Evolutionary conservation across 257 asterid species (phyloP), one percentile per base, ranked within the genome.

Genomic region (Thymus quinquecostatus): DNA sequence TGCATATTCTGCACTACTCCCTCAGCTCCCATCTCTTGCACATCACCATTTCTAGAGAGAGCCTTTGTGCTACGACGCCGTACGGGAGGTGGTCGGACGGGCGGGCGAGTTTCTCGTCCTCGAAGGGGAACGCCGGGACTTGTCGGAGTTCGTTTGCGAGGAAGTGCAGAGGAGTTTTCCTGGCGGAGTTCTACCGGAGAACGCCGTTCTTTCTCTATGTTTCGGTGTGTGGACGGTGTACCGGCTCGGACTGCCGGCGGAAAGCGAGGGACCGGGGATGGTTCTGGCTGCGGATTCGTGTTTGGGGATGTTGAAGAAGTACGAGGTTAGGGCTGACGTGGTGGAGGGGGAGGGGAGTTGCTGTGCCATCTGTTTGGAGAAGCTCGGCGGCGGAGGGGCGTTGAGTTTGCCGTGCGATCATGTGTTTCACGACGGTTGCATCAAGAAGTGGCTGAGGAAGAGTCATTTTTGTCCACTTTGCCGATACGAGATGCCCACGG

Each of bases 351-450:
- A 12, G 27, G 28, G 5, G 60, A 27, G 60, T 5, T 2, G 5
- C 3, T 55, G 60, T n/a, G 9, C 38, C 61, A 28, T 30, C 61
- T 56, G 61, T 8, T 56, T 56, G 61, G 61, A 56, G 12, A 38
- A 28, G n/a, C 1, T 56, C 8, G 61, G 0, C 14, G 38, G 14
- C 13, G 38, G 12, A 0, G 33, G 11, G 0, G 13, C 7, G 9
- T 1, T 63, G 54, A 5, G 40, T 21, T 4, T 43, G 68, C 68
- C 68, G 8, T 63, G 68, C 10, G 32, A 0, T 38, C 68, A 63
- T 63, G 68, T 63, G 0, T 63, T 63, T 63, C 68, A 63, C 51
- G 68, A 40, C 21, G 54, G n/a, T 0, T 63, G 68, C 27, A 27
- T 63, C 27, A 0, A 5, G 40, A 8, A 63, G 2, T 63, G 68